Percentiles rank a stretch among this genome's conserved stretches.
Evolutionary conservation across 179 eudicot genomes (phyloP).

Genomic region (Camellia oleifera): DNA sequence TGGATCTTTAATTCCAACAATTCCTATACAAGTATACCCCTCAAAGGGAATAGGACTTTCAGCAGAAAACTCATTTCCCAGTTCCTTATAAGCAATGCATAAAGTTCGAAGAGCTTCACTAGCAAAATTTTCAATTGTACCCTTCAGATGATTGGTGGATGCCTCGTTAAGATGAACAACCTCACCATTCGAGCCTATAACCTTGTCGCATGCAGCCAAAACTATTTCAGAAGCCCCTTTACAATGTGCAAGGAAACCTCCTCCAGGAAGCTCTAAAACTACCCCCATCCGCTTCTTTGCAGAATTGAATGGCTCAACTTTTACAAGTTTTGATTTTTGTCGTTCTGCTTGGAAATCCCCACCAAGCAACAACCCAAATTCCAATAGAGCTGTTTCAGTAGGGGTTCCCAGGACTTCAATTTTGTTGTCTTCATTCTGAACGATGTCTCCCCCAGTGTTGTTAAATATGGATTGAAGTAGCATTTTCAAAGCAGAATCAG

Average conservation of each 20-base stretch:
- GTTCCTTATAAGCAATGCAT: conserved; percentile 73
- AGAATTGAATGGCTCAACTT: conserved; percentile 85
- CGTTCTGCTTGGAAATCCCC: conserved; percentile 59
- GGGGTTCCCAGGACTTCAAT: conserved; percentile 75
- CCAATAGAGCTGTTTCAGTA: conserved; percentile 73
- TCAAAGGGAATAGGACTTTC: conserved; percentile 56
- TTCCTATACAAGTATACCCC: conserved; percentile 74
- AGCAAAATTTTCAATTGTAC: conserved; percentile 73
- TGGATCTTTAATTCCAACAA: conserved; percentile 87
- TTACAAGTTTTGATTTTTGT: conserved; percentile 45
- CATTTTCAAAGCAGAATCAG: conserved; percentile 52
- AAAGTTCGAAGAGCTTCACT: conserved; percentile 77
- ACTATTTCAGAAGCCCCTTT: conserved; percentile 89
- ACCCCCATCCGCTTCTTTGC: conserved; percentile 84
- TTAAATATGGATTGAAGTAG: conserved; percentile 69
- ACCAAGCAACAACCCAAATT: conserved; percentile 66
- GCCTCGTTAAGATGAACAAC: conserved; percentile 59
- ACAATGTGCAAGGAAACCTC: conserved; percentile 59
- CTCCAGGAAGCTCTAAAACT: conserved; percentile 61
- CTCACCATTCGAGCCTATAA: conserved; percentile 52
- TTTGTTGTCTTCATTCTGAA: conserved; percentile 44
- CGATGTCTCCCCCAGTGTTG: conserved; percentile 86
- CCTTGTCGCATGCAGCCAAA: conserved; percentile 64
- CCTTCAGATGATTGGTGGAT: conserved; percentile 39
- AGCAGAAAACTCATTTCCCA: conserved; percentile 50